Evolutionary conservation across 768 basidiomycete species (phyloP), one percentile per base, ranked within the genome.

Genomic region (Kwoniella dejecticola): DNA sequence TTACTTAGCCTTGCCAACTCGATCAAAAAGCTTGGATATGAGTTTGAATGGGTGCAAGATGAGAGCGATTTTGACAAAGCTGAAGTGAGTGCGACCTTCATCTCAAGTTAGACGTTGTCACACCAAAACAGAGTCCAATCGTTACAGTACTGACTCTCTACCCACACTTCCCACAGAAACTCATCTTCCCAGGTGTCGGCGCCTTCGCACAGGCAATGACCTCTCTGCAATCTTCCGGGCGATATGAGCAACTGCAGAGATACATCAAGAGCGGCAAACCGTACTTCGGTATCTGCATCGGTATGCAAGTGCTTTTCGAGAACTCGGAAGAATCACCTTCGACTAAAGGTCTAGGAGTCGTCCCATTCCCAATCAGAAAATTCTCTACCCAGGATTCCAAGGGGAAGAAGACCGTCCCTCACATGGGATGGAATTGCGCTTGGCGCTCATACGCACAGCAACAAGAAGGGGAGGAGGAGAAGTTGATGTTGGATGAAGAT

Each of bases 131-230:
- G 33, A 36, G 7, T 36, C 33, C 15, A 7, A 36, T n/a, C 33
- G 7, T 36, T 36, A 7, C 33, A 36, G 33, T 36, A 36, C 7
- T 36, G 33, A 36, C 15, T 36, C 7, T 36, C 7, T 36, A 36
- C 33, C 33, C 33, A 36, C 33, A 7, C 15, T 7, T 36, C 33
- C 7, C 15, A 36, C 72, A 99, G 96, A 88, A 86, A 79, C 87
- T 99, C 76, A 84, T 99, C 69, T 98, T 99, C 79, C 96, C 96
- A 47, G 96, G 96, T 6, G 95, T 98, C 46, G 96, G 96, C 17
- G 86, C 91, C 2, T 98, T 97, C 75, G 87, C 88, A 50, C 87
- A 88, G 19, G 95, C 95, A 11, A 87, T 96, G 68, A 83, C 84
- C 49, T 87, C 89, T 58, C 86, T 99, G 52, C 79, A 81, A 15